phyloP scores from a whole-genome alignment of 768 basidiomycete genomes.

The Suillus paluster region DNA sequence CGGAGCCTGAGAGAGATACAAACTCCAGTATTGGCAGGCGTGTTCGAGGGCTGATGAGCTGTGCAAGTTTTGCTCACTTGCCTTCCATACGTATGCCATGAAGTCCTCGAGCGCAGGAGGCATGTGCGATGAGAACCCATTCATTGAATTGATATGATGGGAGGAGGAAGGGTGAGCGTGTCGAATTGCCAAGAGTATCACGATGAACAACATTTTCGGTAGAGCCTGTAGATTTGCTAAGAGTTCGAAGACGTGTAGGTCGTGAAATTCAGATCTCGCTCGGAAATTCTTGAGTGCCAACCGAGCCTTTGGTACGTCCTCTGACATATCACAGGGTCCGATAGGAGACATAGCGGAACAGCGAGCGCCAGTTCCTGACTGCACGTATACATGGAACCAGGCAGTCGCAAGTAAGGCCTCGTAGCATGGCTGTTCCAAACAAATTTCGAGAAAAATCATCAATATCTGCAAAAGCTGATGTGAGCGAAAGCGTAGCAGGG shows the following conservation, averaged over 20 bases:
- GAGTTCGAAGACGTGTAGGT: not conserved
- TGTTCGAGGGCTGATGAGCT: not conserved
- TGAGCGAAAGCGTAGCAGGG: too few species aligned
- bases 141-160: not conserved
- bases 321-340: not conserved
- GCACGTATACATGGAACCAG: not conserved
- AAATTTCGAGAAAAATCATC: not conserved
- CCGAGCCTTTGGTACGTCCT: not conserved
- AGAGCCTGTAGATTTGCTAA: not conserved
- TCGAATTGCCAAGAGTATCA: conserved; percentile 1
- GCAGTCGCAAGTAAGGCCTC: not conserved
- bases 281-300: not conserved
- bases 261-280: not conserved
- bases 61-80: not conserved
- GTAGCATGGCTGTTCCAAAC: not conserved
- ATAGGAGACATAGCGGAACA: too few species aligned
- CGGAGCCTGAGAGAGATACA: not conserved
- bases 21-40: not conserved
- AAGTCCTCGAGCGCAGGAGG: not conserved
- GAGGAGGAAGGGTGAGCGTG: not conserved
- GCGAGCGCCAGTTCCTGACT: not conserved
- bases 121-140: not conserved
- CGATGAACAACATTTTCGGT: not conserved
- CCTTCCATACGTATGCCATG: not conserved
- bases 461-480: not conserved